phyloP scores from a whole-genome alignment of 2,329 filamentous ascomycete species.

The Hyphodiscus sp. region DNA sequence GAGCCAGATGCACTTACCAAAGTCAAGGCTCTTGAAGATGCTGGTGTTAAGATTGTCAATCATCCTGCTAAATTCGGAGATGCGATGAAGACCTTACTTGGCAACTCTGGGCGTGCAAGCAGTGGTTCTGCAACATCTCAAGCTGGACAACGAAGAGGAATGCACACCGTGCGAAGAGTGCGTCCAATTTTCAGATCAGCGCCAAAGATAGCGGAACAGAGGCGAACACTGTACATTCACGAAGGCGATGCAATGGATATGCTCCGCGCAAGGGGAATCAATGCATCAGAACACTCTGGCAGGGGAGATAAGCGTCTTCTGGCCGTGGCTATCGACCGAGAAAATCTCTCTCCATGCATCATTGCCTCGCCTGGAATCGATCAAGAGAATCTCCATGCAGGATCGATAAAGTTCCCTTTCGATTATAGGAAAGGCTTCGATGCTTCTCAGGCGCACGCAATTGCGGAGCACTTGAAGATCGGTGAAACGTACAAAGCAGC shows the following conservation, averaged over 20 bases:
- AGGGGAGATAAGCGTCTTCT: conserved; percentile 43
- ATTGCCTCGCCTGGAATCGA: conserved; percentile 44
- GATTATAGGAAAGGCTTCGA: conserved; percentile 46
- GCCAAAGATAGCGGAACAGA: conserved; percentile 30
- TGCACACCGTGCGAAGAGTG: conserved; percentile 41
- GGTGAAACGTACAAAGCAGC: conserved; percentile 32
- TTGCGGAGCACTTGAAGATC: conserved; percentile 48
- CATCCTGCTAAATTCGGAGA: conserved; percentile 71
- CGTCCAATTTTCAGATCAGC: conserved; percentile 4
- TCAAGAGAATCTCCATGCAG: conserved; percentile 36
- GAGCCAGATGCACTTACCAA: conserved; percentile 62
- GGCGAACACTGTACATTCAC: conserved; percentile 48
- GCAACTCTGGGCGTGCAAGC: conserved; percentile 32
- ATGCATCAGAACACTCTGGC: conserved; percentile 33
- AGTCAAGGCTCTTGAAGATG: conserved; percentile 56
- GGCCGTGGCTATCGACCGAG: conserved; percentile 60
- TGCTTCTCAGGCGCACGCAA: conserved; percentile 34
- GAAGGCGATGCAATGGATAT: conserved; percentile 48
- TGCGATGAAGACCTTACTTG: conserved; percentile 57
- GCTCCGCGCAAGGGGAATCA: conserved; percentile 44
- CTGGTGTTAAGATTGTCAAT: conserved; percentile 63
- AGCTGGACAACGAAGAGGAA: conserved; percentile 40
- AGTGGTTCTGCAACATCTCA: conserved; percentile 30
- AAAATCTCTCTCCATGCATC: conserved; percentile 55
- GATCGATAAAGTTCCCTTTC: conserved; percentile 53